phyloP scores from a whole-genome alignment of 305 asterid genomes.

The Fraxinus nigra region DNA sequence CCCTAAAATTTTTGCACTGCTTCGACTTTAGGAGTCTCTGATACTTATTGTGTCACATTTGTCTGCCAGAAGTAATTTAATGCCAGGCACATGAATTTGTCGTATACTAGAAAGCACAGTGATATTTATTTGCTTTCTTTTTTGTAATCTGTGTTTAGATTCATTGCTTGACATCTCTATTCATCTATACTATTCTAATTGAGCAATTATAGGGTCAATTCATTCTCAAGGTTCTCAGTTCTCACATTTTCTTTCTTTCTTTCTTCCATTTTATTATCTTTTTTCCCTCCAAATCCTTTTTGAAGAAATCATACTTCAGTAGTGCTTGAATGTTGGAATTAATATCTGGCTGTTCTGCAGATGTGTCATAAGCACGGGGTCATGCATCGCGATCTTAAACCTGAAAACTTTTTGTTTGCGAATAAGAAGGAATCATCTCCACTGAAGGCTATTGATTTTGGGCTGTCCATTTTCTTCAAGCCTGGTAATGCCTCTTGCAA shows the following conservation, averaged over 20 bases:
- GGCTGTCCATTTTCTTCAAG: slow-evolving; percentile 57
- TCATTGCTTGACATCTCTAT: background rate
- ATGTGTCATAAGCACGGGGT: slow-evolving; percentile 78
- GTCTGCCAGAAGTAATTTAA: background rate
- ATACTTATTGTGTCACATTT: background rate
- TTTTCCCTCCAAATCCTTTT: background rate
- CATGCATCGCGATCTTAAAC: slow-evolving; percentile 30
- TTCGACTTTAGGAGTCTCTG: background rate
- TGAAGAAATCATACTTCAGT: background rate
- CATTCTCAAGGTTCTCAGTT: background rate
- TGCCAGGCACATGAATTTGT: background rate
- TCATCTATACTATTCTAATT: background rate
- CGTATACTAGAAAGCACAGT: background rate
- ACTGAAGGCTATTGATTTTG: slow-evolving; percentile 1
- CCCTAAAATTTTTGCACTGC: background rate
- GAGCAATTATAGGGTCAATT: background rate
- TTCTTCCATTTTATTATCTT: background rate
- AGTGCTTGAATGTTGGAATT: slow-evolving; percentile 1
- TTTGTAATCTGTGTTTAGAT: background rate
- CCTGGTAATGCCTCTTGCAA: slow-evolving; percentile 51
- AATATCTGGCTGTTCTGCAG: slow-evolving; percentile 33
- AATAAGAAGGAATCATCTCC: background rate
- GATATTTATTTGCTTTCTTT: background rate
- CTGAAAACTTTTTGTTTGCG: background rate
- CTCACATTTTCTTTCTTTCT: background rate